Conservation (phyloP, 75 land plant species). For the Sequoiadendron giganteum region DNA sequence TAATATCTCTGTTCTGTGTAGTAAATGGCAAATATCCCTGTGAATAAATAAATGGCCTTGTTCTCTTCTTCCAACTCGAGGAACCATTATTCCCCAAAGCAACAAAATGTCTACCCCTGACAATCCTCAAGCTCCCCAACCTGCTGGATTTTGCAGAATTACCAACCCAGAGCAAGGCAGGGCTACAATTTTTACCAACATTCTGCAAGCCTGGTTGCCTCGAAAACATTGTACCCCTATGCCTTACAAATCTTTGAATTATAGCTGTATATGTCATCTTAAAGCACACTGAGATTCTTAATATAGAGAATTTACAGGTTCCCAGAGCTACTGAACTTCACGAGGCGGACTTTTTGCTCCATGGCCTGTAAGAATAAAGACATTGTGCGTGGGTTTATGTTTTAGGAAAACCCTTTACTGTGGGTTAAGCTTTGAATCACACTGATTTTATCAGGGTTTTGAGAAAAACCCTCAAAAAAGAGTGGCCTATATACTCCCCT, state of each 20-base stretch:
- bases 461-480: too few relatives aligned
- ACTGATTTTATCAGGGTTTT: too few relatives aligned
- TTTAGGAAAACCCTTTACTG: too few relatives aligned
- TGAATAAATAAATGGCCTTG: not conserved
- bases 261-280: not conserved
- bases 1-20: not conserved
- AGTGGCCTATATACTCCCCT: too few relatives aligned
- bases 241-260: not conserved
- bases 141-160: constrained; percentile 6
- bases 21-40: not conserved
- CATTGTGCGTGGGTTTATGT: not conserved
- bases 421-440: too few relatives aligned
- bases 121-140: not conserved
- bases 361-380: not conserved
- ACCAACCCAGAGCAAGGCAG: not conserved
- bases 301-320: not conserved
- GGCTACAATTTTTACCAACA: not conserved
- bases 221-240: not conserved
- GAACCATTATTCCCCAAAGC: not conserved
- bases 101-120: not conserved
- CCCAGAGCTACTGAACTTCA: too few relatives aligned
- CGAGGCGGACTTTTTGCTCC: not conserved
- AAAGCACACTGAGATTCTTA: not conserved
- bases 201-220: not conserved
- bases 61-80: not conserved